Evolutionary conservation across 495 filamentous ascomycete genomes (phyloP), one percentile per base, ranked within the genome.

Genomic region (Daldinia vernicosa): DNA sequence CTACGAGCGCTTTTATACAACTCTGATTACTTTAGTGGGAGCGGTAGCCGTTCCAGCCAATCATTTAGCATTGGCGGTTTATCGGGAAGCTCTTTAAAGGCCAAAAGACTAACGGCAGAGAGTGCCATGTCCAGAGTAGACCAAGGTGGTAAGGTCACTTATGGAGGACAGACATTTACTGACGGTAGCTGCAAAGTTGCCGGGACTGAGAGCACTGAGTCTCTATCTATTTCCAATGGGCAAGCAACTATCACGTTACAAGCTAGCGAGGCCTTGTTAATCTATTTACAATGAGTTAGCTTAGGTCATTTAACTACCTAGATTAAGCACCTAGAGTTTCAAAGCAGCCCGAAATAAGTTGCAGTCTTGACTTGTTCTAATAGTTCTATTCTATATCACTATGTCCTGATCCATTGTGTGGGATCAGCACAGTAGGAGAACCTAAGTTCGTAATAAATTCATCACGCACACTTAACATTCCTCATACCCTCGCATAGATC

Each of bases 241-340:
- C 72, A 78, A 39, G 83, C 79, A 4, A 84, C 80, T 0, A 85
- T 86, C 66, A 75, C 79, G 0, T 56, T 89, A n/a, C 78, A 76
- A 28, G 86, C 84, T 6, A 82, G 82, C 12, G 87, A 89, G 72
- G 86, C 86, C 14, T 74, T 89, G 57, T 55, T 89, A 55, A 78
- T 89, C 22, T 86, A 87, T 68, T 60, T 89, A 32, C 63, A 80
- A 40, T 79, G 33, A 35, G 33, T 35, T 14, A 11, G 33, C 2
- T 35, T 35, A 35, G 0, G 4, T 35, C 12, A 2, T 35, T 11
- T 14, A n/a, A n/a, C n/a, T n/a, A n/a, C n/a, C n/a, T n/a, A 26
- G 26, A 59, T 30, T 24, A 37, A 32, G 30, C 3, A n/a, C n/a
- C n/a, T n/a, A n/a, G n/a, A 39, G 15, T 30, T 27, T 17, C 27